Base-by-base conservation (phyloP, 2,329 filamentous ascomycete species). In the Fusarium redolens region DNA sequence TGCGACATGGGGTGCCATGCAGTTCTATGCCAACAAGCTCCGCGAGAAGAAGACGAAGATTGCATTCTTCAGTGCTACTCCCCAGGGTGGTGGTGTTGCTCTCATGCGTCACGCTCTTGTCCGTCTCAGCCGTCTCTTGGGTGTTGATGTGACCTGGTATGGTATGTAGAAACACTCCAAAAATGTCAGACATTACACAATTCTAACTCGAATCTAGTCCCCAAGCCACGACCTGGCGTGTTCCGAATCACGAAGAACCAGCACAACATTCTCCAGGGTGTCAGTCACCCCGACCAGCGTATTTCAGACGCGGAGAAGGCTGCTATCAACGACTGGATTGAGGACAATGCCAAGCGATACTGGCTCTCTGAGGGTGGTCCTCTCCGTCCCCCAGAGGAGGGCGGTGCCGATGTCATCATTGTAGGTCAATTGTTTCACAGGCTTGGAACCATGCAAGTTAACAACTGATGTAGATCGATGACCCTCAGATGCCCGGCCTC, bases 191-290 rank as follows among this genome's bases (percentile, higher is more conserved):
- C 5, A 11, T 18, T 13, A 5, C 22, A 10, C 8, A 12, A 38
- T 38, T 37, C 61, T 74, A 4, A 75, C 50, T 30, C 2, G 4
- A 20, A 30, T 30, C 37, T 31, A 87, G 93, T 96, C 2, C 93
- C 93, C 11, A 94, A 94, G 80, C 93, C 93, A 28, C 91, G 92
- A 56, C 92, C 92, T 6, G 91, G 92, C 20, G 90, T 96, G 15
- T 96, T 96, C 82, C 88, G 93, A 56, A 92, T 94, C 81, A 96
- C 93, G 74, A 96, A 96, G 83, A 95, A 92, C 73, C 92, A 95
- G 75, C 93, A 96, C 88, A 96, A 96, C 82, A 95, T 96, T 72
- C 89, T 96, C 5, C 93, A 96, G 82, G 93, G 93, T 13, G 93
- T 95, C 45, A 90, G 90, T 44, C 85, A 87, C 31, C 88, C 90